Base-by-base conservation (phyloP, 495 filamentous ascomycete species). In the Aspergillus baeticus region DNA sequence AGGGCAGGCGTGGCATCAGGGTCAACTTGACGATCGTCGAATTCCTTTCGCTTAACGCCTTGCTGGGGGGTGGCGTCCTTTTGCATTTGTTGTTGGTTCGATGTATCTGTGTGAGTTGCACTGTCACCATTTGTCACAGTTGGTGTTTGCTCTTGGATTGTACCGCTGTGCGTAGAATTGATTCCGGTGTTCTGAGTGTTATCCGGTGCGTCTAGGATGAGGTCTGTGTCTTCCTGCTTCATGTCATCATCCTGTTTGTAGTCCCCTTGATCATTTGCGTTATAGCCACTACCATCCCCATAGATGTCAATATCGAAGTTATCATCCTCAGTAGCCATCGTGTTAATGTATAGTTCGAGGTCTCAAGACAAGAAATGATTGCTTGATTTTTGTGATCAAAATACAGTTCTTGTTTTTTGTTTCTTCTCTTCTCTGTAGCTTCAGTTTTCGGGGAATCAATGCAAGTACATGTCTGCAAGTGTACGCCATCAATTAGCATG, bases 291-390 rank as follows among this genome's bases (percentile, higher is more conserved):
- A 52, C 87, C 85, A 68, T 97, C 89, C 59, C 91, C 93, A 70
- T 96, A 97, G 73, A 97, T 92, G 71, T 98, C 95, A 81, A 97
- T 96, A 69, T 98, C 94, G 80, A 97, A 98, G 66, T 96, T 92
- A 73, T 94, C 89, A 73, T 96, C 89, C 64, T 87, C 84, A 57
- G 74, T 71, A 62, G 88, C 89, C 89, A 93, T 93, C 56, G 63
- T 81, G 75, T 62, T 64, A 69, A 71, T 43, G 51, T 66, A 62
- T 39, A 58, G 48, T 51, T 60, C 62, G 62, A 46, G 41, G 56
- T 59, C 37, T 65, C 63, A 70, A 61, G 55, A 54, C 60, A 60
- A 51, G 47, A 66, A 62, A 72, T 59, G 62, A 61, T 63, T 68
- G 63, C 59, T 66, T 66, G 65, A 57, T 61, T 66, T 64, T 29